These are phyloP conservation scores for Penicillium digitatum DNA, from an alignment of 2,329 filamentous ascomycete species.

Conservation along the genomic window DNA sequence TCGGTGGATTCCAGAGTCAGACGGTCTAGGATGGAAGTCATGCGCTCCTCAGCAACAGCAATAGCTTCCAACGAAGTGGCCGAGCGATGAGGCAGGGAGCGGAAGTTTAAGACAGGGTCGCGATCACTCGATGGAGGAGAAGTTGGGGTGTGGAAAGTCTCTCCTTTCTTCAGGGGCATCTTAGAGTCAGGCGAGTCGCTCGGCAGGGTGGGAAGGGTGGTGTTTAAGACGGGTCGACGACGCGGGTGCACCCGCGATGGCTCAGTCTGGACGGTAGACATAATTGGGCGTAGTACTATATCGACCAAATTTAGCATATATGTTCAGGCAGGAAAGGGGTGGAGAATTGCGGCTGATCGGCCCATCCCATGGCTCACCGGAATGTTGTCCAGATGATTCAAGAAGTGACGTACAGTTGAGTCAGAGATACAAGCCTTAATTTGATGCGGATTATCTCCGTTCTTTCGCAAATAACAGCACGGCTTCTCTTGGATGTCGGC, in stretches of 20 bases:
- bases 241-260: constrained; percentile 32
- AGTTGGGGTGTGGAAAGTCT: constrained; percentile 55
- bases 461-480: constrained; percentile 6
- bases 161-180: constrained; percentile 64
- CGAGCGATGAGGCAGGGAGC: constrained; percentile 58
- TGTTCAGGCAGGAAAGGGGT: constrained; percentile 6
- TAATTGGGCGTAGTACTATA: constrained; percentile 21
- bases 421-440: constrained; percentile 14
- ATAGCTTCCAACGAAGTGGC: constrained; percentile 67
- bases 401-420: constrained; percentile 19
- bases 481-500: constrained; percentile 1
- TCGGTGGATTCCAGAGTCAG: constrained; percentile 60
- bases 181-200: constrained; percentile 34
- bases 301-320: constrained; percentile 11
- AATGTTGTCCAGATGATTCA: constrained; percentile 15
- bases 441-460: constrained; percentile 1
- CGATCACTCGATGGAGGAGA: constrained; percentile 39
- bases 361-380: constrained; percentile 19
- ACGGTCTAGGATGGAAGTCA: constrained; percentile 61
- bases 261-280: constrained; percentile 29
- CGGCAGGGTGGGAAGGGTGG: constrained; percentile 27
- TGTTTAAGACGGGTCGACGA: constrained; percentile 33
- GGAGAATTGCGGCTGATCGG: constrained; percentile 13
- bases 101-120: constrained; percentile 44
- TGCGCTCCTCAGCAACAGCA: constrained; percentile 64